Evolutionary conservation across 2,329 filamentous ascomycete species (phyloP).

Genomic region (Colletotrichum spaethianum): DNA sequence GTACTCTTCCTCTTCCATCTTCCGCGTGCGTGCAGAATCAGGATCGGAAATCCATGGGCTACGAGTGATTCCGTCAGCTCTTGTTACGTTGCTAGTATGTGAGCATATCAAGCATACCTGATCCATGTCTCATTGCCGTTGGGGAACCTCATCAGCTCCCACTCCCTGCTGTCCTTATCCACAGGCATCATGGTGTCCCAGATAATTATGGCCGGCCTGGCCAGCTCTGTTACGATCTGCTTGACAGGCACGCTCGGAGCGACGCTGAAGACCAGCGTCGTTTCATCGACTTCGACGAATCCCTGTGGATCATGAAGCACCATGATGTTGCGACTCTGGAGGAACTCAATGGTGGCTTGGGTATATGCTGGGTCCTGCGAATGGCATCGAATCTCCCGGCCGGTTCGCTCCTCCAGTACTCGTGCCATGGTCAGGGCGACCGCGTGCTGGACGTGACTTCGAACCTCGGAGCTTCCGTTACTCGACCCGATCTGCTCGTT

Average conservation of each 20-base stretch:
- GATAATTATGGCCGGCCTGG: constrained; percentile 43
- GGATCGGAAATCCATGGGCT: background rate
- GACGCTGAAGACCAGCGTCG: constrained; percentile 41
- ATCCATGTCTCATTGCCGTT: background rate
- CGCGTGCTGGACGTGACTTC: constrained; percentile 1
- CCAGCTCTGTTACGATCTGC: constrained; percentile 44
- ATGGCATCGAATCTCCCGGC: constrained; percentile 1
- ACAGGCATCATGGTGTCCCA: constrained; percentile 20
- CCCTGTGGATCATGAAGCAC: constrained; percentile 38
- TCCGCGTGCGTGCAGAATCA: constrained; percentile 3
- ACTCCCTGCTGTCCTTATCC: background rate
- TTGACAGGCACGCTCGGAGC: constrained; percentile 42
- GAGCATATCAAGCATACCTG: background rate
- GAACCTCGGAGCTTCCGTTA: background rate
- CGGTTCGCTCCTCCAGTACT: background rate
- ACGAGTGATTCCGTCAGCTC: background rate
- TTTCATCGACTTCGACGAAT: constrained; percentile 43
- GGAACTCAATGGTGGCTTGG: background rate
- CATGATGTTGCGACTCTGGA: constrained; percentile 19
- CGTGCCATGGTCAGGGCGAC: constrained; percentile 1
- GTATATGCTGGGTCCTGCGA: constrained; percentile 16
- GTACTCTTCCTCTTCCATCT: constrained; percentile 5
- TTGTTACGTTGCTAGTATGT: background rate
- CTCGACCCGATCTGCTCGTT: background rate
- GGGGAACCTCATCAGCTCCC: background rate